phyloP scores from a whole-genome alignment of 1,284 basidiomycete species.

The Taiwanofungus camphoratus region DNA sequence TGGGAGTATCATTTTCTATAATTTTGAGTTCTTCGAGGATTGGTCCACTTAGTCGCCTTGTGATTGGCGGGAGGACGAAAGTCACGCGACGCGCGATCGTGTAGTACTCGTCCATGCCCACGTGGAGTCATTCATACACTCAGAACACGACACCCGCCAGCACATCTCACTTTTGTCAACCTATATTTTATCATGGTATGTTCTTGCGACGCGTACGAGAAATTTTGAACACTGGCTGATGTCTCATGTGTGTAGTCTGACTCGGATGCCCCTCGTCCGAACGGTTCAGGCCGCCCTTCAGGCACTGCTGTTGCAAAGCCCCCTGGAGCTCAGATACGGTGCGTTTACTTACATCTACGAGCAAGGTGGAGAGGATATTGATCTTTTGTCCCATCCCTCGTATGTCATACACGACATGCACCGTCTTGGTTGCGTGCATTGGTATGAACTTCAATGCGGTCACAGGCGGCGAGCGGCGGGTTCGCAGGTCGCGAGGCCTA shows the following conservation, averaged over 20 bases:
- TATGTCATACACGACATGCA: slow-evolving; percentile 1
- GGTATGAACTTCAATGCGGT: too few species aligned
- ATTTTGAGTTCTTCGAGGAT: too few species aligned
- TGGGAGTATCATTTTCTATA: too few species aligned
- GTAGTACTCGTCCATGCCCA: slow-evolving; percentile 13
- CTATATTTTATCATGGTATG: slow-evolving; percentile 26
- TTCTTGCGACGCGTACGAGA: slow-evolving; percentile 1
- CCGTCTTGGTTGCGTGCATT: background rate
- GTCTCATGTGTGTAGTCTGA: slow-evolving; percentile 30
- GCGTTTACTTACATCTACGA: too few species aligned
- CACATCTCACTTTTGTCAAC: slow-evolving; percentile 21
- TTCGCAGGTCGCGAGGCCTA: slow-evolving; percentile 69
- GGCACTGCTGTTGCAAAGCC: slow-evolving; percentile 54
- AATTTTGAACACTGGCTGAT: too few species aligned
- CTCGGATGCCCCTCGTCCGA: slow-evolving; percentile 28
- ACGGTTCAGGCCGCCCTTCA: slow-evolving; percentile 16
- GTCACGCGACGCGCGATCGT: too few species aligned
- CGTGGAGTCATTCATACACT: slow-evolving; percentile 16
- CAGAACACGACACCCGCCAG: slow-evolving; percentile 24
- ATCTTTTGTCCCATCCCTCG: background rate
- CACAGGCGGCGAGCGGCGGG: slow-evolving; percentile 76
- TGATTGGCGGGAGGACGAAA: too few species aligned
- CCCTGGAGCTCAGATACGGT: slow-evolving; percentile 76
- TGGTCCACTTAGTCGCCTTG: too few species aligned
- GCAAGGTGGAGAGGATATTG: too few species aligned